A percentile compares a stretch with the other conserved stretches of the same genome.
phyloP scores from a whole-genome alignment of 805 yeast genomes.

The Sugiyamaella mastotermitis region DNA sequence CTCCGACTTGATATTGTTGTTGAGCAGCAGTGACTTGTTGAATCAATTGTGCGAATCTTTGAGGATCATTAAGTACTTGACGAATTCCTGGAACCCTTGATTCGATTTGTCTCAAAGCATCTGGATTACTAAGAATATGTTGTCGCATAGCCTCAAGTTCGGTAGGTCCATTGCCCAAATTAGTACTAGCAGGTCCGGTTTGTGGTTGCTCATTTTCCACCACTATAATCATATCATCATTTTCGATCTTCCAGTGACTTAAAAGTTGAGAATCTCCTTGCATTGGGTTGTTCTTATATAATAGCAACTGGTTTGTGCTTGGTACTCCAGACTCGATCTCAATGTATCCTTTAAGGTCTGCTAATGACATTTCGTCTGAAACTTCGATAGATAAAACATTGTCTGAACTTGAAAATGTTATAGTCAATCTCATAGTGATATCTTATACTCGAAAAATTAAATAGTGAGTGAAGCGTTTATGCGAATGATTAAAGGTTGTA shows the following conservation, averaged over 20 bases:
- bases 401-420: slow-evolving; percentile 46
- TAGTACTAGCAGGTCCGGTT: slow-evolving; percentile 1
- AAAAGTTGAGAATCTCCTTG: slow-evolving; percentile 35
- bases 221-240: slow-evolving; percentile 52
- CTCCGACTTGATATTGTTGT: too few species aligned
- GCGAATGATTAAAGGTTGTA: too few species aligned
- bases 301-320: slow-evolving; percentile 42
- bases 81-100: slow-evolving; percentile 45
- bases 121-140: slow-evolving; percentile 30
- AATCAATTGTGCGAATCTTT: slow-evolving; percentile 37
- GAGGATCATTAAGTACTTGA: slow-evolving; percentile 41
- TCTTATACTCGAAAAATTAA: too few species aligned
- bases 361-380: slow-evolving; percentile 53
- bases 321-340: slow-evolving; percentile 61
- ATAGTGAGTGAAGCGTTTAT: too few species aligned
- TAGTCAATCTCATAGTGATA: slow-evolving; percentile 54
- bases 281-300: slow-evolving; percentile 41
- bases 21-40: slow-evolving; percentile 21
- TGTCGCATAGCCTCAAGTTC: slow-evolving; percentile 28
- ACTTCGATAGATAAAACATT: slow-evolving; percentile 54
- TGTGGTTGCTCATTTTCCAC: slow-evolving; percentile 5
- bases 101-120: slow-evolving; percentile 28
- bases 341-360: slow-evolving; percentile 66
- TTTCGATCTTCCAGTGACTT: slow-evolving; percentile 41
- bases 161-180: slow-evolving; percentile 1